Conservation (phyloP, 2,329 filamentous ascomycete species). For the Blumeriella jaapii region DNA sequence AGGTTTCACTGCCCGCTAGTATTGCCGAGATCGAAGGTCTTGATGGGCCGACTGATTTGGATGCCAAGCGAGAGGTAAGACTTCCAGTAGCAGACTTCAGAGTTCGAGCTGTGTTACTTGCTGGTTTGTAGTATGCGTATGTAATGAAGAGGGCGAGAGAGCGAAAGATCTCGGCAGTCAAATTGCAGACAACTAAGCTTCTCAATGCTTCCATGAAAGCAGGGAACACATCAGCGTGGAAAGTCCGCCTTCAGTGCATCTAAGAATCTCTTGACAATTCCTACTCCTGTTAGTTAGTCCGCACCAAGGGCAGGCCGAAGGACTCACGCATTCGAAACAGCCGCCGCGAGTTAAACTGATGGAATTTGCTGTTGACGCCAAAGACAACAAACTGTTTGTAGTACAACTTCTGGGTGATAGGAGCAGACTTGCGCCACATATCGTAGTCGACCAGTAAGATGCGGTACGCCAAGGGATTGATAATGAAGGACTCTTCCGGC, state of each 20-base stretch:
- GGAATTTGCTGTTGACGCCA: slow-evolving; percentile 79
- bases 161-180: slow-evolving; percentile 74
- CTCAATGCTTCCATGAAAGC: slow-evolving; percentile 72
- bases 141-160: slow-evolving; percentile 87
- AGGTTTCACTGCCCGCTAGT: slow-evolving; percentile 25
- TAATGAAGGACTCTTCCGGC: slow-evolving; percentile 81
- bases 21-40: slow-evolving; percentile 22
- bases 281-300: slow-evolving; percentile 33
- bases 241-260: slow-evolving; percentile 74
- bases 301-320: background rate
- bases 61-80: slow-evolving; percentile 29
- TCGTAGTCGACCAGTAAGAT: slow-evolving; percentile 87
- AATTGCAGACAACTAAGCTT: slow-evolving; percentile 66
- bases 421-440: slow-evolving; percentile 73
- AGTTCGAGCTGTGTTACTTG: slow-evolving; percentile 38
- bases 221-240: slow-evolving; percentile 59
- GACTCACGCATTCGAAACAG: slow-evolving; percentile 78
- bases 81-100: slow-evolving; percentile 37
- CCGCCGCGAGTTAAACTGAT: slow-evolving; percentile 81
- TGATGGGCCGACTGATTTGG: slow-evolving; percentile 18
- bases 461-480: slow-evolving; percentile 90
- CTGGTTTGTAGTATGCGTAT: slow-evolving; percentile 64
- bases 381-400: slow-evolving; percentile 88
- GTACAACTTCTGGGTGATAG: slow-evolving; percentile 74
- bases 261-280: slow-evolving; percentile 79